Evolutionary conservation across 2,329 filamentous ascomycete genomes (phyloP), one percentile per base, ranked within the genome.

Genomic region (Ophiostoma ips): DNA sequence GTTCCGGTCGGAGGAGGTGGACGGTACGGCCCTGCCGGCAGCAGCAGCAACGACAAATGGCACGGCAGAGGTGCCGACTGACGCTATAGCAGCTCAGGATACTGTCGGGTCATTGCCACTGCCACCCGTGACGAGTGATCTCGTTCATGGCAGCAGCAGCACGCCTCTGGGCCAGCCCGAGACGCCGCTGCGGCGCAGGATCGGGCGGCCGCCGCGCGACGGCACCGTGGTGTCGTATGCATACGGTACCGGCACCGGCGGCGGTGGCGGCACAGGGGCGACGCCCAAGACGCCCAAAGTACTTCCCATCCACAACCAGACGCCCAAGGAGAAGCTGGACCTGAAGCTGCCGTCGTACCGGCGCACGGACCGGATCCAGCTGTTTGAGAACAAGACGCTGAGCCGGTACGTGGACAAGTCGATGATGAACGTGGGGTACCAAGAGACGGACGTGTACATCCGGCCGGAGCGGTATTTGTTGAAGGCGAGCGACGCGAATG

Each of bases 341-440:
- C 67, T 92, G 33, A 87, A 87, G 51, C 78, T 81, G 56, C 84
- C 86, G 2, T 81, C 80, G 1, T 88, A 83, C 61, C 77, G 84
- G 50, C 79, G 78, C 59, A 83, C 84, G n/a, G 81, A 87, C 58
- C 81, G 85, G n/a, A 84, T 90, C 57, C 72, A 80, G 51, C 70
- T 83, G 24, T 88, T 87, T 55, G 90, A 95, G 64, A 84, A 88
- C 62, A 88, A 92, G 64, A 83, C 81, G 1, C 80, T 84, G 55
- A 87, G 87, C 38, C 85, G 90, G 60, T 96, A 95, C 64, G 89
- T 96, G 44, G 90, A 95, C 65, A 88, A 92, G 62, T 84, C 87
- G 2, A 95, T 96, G 89, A 89, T 89, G 58, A 90, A 87, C 59
- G 85, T 95, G 44, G 90, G 90, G 48, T 96, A 95, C 62, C 90